phyloP scores from a whole-genome alignment of 768 basidiomycete species.

The Pleurotus citrinopileatus region DNA sequence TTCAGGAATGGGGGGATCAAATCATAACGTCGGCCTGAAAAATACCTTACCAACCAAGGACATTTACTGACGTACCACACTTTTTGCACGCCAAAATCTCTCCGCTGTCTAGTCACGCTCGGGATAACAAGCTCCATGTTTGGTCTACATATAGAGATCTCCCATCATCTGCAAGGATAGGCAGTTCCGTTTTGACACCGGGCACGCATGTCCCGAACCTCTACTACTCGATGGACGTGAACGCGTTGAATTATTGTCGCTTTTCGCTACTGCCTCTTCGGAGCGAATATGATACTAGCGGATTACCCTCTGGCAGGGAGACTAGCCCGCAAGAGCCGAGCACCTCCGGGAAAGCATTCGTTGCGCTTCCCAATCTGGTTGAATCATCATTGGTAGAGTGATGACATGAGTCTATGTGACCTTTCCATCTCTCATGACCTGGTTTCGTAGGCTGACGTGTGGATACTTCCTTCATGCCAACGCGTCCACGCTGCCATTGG shows the following conservation, averaged over 20 bases:
- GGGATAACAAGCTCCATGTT: constrained; percentile 84
- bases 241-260: constrained; percentile 91
- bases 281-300: constrained; percentile 2
- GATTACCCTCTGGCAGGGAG: background rate
- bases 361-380: constrained; percentile 85
- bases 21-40: constrained; percentile 71
- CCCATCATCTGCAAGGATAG: constrained; percentile 39
- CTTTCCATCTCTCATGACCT: constrained; percentile 3
- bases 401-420: background rate
- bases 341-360: constrained; percentile 36
- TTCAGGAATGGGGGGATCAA: constrained; percentile 67
- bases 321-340: constrained; percentile 10
- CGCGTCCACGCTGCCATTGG: constrained; percentile 88
- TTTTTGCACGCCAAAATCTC: constrained; percentile 5
- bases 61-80: background rate
- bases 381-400: constrained; percentile 81
- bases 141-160: constrained; percentile 56
- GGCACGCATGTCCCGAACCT: constrained; percentile 49
- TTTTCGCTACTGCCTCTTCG: constrained; percentile 61
- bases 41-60: background rate
- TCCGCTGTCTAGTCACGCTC: constrained; percentile 57
- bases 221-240: constrained; percentile 78
- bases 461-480: constrained; percentile 65
- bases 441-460: constrained; percentile 78
- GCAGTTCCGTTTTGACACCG: constrained; percentile 55